Base-by-base conservation (phyloP, 371 early-diverging fungal genomes). In the Batkoa obscura region DNA sequence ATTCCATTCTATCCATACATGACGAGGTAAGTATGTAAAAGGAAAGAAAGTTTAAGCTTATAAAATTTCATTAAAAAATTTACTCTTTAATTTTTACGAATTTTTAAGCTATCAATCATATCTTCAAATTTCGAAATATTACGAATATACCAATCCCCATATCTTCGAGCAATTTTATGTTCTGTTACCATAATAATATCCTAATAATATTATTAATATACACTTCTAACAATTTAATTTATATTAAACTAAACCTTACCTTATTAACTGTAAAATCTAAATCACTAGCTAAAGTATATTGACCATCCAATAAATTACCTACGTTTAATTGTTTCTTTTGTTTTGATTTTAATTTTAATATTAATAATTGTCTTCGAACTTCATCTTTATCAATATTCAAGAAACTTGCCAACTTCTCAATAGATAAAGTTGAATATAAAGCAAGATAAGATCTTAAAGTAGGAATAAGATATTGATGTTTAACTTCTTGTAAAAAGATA, bases 121-220 rank as follows among this genome's bases (percentile, higher is more conserved):
- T 58, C 84, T 58, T 81, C 76, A 63, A 84, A 78, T 70, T 90
- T 88, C 73, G 80, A 83, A 59, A 87, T 83, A 67, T 91, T 83
- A 57, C 94, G 81, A 65, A 93, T 77, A 68, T 91, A 93, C 89
- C 90, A 94, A 64, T 94, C 95, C 37, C 83, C 93, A 64, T 86
- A 87, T 58, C 88, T 82, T 56, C 91, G 83, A 32, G 88, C 91
- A 13, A 86, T 81, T 68, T 92, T 90, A 70, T 79, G 81, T 72
- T 94, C 94, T 15, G 88, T 84, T 68, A 94, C 84, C 66, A 88
- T 85, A 64, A 94, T 83, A 73, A 91, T 83, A 59, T 93, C 93
- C 69, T 83, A 68, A 35, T 35, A 39, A n/a, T 41, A 3, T 49
- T 15, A 62, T 5, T 45, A 9, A 47, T 43, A 32, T 39, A 34